phyloP scores from a whole-genome alignment of 1,284 basidiomycete species.

The Papiliotrema nemorosa region DNA sequence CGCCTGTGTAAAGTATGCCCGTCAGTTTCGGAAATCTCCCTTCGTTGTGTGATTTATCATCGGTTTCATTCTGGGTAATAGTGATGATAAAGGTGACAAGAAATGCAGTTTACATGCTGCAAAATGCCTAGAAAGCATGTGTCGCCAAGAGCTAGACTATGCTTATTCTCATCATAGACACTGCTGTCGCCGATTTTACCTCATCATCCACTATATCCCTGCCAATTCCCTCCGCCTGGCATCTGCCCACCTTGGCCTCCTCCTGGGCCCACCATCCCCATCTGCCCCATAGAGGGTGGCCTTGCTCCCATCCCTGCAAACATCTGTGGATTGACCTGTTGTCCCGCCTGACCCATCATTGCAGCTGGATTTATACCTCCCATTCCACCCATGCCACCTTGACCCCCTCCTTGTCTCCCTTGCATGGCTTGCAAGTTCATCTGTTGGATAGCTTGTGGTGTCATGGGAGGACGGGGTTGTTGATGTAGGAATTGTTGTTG shows the following conservation, averaged over 20 bases:
- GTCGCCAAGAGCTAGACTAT: too few species aligned
- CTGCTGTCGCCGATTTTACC: too few species aligned
- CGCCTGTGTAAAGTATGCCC: too few species aligned
- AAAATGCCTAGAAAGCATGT: too few species aligned
- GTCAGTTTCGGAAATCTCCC: too few species aligned
- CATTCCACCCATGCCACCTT: background rate
- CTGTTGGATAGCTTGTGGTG: background rate
- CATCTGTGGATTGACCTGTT: background rate
- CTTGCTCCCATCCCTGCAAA: background rate
- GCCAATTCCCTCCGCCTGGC: background rate
- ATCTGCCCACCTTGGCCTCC: background rate
- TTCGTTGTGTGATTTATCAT: too few species aligned
- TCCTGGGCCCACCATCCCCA: background rate
- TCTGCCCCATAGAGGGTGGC: background rate
- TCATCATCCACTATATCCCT: background rate
- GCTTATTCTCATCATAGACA: too few species aligned
- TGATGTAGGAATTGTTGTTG: background rate
- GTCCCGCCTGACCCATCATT: slow-evolving; percentile 2
- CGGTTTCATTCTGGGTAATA: too few species aligned
- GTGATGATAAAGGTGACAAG: too few species aligned
- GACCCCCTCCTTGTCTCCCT: background rate
- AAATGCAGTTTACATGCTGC: too few species aligned
- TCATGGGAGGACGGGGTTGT: background rate
- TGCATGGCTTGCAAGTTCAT: background rate
- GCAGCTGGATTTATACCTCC: slow-evolving; percentile 1